Base-by-base conservation (phyloP, 768 basidiomycete genomes). In the Suillus bovinus region DNA sequence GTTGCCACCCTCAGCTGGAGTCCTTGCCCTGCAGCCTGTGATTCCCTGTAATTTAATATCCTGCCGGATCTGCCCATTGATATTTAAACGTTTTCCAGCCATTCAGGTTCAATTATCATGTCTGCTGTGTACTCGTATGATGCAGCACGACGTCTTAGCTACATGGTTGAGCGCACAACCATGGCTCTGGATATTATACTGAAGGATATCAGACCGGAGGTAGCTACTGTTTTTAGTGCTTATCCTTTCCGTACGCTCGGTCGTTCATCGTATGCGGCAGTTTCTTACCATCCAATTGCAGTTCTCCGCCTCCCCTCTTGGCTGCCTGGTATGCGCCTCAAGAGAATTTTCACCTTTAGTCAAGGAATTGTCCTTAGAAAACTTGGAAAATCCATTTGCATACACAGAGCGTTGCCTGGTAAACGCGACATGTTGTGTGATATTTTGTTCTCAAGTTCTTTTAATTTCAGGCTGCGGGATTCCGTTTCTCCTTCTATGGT, bases 401-500 rank as follows among this genome's bases (percentile, higher is more conserved):
- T 17, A 59, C 34, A 63, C 58, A 4, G 42, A 46, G 41, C 31
- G 24, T 36, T 24, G 41, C 20, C 50, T 63, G 31, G 64, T 63
- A 63, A n/a, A n/a, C n/a, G 20, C 20, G 5, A 31, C 17, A 31
- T 29, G 5, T 24, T 11, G 14, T 17, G 59, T 29, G 4, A 31
- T 11, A 10, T 1, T 33, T n/a, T 20, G 4, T 31, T 47, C 47
- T 42, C 11, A 41, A 29, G 1, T 13, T 27, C 57, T 57, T 60
- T 44, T n/a, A n/a, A n/a, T n/a, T n/a, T 16, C 55, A 76, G 74
- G 60, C 64, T 27, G 41, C 55, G 4, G 73, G 75, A 16, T 66
- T n/a, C 68, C 20, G 60, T 69, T 54, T 31, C 59, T 5, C 64
- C 44, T 24, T 63, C 50, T 29, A 60, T 61, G 36, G 49, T 63